Percentiles rank a stretch among this genome's conserved stretches.
Conservation (phyloP, 2,329 filamentous ascomycete species). For the Didymella pomorum region DNA sequence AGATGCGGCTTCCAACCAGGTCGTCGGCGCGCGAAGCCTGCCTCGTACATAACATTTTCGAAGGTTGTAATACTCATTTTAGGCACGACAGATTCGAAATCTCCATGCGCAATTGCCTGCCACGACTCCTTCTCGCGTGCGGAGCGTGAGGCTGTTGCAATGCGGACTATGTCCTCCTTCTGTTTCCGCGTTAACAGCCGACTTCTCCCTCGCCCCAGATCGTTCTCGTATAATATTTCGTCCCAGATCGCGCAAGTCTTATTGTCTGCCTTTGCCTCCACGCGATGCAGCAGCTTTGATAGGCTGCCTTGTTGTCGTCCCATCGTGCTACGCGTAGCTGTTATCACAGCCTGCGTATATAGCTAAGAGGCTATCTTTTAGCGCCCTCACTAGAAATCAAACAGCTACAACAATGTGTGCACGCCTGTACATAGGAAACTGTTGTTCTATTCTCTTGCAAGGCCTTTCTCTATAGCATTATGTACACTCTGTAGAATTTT, state of each 20-base stretch:
- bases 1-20: constrained; percentile 5
- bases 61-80: constrained; percentile 9
- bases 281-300: not conserved
- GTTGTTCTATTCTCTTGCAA: too few relatives aligned
- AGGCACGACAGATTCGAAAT: constrained; percentile 8
- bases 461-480: too few relatives aligned
- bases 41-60: constrained; percentile 15
- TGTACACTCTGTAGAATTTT: too few relatives aligned
- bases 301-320: not conserved
- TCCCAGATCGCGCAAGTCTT: not conserved
- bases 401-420: too few relatives aligned
- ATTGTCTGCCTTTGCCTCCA: not conserved
- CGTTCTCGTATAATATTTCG: not conserved
- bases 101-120: constrained; percentile 5
- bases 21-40: not conserved
- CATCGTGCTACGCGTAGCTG: too few relatives aligned
- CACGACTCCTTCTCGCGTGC: constrained; percentile 7
- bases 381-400: too few relatives aligned
- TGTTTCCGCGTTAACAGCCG: not conserved
- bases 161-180: not conserved
- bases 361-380: too few relatives aligned
- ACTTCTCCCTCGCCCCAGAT: not conserved
- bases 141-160: not conserved
- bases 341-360: too few relatives aligned
- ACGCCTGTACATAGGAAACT: too few relatives aligned